phyloP scores from a whole-genome alignment of 495 filamentous ascomycete species.

The Pseudoneurospora amorphoporcata region DNA sequence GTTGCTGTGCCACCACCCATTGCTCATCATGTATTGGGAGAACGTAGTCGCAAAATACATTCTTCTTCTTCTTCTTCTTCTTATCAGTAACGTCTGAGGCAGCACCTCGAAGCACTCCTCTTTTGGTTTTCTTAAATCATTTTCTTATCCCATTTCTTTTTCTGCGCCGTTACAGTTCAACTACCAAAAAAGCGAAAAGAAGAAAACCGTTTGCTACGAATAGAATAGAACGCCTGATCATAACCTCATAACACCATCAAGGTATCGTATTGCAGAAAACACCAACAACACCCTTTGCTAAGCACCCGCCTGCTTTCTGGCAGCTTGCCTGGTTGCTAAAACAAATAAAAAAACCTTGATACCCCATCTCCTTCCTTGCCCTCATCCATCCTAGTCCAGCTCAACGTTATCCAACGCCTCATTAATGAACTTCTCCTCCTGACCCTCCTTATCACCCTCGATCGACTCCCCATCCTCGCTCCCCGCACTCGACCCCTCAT shows the following conservation, averaged over 20 bases:
- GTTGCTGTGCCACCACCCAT: neutral
- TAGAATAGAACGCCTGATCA: neutral
- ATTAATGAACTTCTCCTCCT: constrained; percentile 23
- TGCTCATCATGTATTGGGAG: neutral
- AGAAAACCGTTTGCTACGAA: neutral
- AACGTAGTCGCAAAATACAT: no score
- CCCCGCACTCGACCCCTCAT: constrained; percentile 25
- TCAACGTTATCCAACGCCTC: constrained; percentile 36
- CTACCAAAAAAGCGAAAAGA: neutral
- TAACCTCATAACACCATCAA: neutral
- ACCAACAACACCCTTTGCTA: neutral
- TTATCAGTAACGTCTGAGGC: neutral
- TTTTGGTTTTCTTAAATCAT: neutral
- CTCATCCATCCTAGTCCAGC: constrained; percentile 20
- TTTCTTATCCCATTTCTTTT: neutral
- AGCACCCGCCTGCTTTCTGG: neutral
- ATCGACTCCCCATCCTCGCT: constrained; percentile 24
- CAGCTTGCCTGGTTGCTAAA: neutral
- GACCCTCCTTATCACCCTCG: constrained; percentile 16
- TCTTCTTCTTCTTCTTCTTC: no score
- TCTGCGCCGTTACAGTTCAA: neutral
- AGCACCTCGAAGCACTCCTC: neutral
- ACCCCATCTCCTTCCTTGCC: no score
- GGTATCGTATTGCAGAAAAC: neutral
- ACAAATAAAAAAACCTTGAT: neutral